Percentiles rank a stretch among this genome's conserved stretches.
These are phyloP conservation scores for Fraxinus angustifolia DNA, from an alignment of 305 asterid genomes.

Conservation along the genomic window DNA sequence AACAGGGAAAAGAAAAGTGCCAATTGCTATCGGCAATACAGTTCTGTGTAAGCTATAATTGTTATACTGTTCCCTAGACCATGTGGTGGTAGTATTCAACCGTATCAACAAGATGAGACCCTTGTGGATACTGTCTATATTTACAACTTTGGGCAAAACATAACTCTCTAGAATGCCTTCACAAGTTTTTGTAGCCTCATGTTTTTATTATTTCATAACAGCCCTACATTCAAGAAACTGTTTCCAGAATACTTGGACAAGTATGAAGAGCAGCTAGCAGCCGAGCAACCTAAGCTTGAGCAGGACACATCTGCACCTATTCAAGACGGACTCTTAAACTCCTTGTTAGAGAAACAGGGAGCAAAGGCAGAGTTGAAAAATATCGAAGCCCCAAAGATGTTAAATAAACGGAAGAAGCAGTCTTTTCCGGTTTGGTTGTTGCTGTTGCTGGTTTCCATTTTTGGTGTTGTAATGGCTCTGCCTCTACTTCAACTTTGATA, in stretches of 20 bases:
- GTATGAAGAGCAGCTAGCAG: constrained; percentile 60
- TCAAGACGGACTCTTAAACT: constrained; percentile 30
- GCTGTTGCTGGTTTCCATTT: constrained; percentile 53
- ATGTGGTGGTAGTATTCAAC: background rate
- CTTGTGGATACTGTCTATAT: background rate
- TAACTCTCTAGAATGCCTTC: background rate
- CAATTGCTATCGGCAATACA: background rate
- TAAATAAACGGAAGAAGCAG: constrained; percentile 41
- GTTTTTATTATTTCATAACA: constrained; percentile 28
- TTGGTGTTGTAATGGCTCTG: constrained; percentile 82
- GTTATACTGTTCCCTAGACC: background rate
- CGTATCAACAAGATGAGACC: background rate
- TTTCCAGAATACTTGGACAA: constrained; percentile 90
- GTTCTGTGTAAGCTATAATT: background rate
- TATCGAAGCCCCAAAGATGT: constrained; percentile 41
- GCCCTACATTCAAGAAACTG: constrained; percentile 77
- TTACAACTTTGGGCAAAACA: background rate
- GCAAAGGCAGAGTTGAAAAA: constrained; percentile 37
- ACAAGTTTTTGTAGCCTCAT: background rate
- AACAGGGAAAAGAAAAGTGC: background rate
- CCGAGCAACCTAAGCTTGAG: constrained; percentile 45
- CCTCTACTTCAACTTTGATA: constrained; percentile 81
- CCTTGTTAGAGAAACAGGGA: constrained; percentile 47
- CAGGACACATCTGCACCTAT: constrained; percentile 36
- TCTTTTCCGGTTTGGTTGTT: constrained; percentile 73